A percentile compares a stretch with the other conserved stretches of the same genome.
Conservation (phyloP, 176 grass and related monocot species). For the Echinochloa phyllopogon region DNA sequence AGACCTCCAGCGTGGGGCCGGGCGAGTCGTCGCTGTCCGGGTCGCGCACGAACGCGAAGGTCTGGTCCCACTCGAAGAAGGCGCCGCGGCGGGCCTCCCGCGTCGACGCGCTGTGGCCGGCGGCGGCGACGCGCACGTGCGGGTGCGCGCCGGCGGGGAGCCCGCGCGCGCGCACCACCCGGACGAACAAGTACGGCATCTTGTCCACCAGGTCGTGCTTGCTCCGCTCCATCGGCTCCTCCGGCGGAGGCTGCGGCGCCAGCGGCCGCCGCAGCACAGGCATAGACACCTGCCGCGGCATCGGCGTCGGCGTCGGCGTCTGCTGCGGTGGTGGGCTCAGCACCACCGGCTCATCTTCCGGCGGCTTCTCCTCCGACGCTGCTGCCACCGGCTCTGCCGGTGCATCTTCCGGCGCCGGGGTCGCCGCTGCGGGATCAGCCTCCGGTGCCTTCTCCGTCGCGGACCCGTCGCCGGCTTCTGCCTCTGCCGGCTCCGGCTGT, state of each 20-base stretch:
- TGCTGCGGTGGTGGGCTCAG: slow-evolving; percentile 29
- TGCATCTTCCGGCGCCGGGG: slow-evolving; percentile 11
- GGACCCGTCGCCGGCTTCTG: slow-evolving; percentile 23
- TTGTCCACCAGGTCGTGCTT: slow-evolving; percentile 95
- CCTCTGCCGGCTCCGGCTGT: background rate
- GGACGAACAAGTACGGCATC: slow-evolving; percentile 90
- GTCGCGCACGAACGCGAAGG: slow-evolving; percentile 75
- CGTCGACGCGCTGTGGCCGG: slow-evolving; percentile 62
- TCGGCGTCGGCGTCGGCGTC: slow-evolving; percentile 20
- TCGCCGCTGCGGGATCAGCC: background rate
- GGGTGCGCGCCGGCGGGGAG: slow-evolving; percentile 64
- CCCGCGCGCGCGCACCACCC: slow-evolving; percentile 68
- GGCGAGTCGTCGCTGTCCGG: slow-evolving; percentile 59
- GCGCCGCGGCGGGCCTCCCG: slow-evolving; percentile 59
- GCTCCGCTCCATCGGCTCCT: slow-evolving; percentile 59
- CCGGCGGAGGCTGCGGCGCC: slow-evolving; percentile 18
- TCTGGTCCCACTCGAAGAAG: slow-evolving; percentile 95
- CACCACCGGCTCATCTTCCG: slow-evolving; percentile 16
- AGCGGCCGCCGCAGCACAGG: slow-evolving; percentile 6
- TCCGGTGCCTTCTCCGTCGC: slow-evolving; percentile 12
- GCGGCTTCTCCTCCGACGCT: slow-evolving; percentile 31
- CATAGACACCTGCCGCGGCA: slow-evolving; percentile 40
- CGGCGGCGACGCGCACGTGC: slow-evolving; percentile 74
- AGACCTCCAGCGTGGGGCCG: slow-evolving; percentile 65
- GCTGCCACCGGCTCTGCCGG: slow-evolving; percentile 17